Evolutionary conservation across 1,139 yeast genomes (phyloP).

Genomic region (Protomyces lactucae-debilis): DNA sequence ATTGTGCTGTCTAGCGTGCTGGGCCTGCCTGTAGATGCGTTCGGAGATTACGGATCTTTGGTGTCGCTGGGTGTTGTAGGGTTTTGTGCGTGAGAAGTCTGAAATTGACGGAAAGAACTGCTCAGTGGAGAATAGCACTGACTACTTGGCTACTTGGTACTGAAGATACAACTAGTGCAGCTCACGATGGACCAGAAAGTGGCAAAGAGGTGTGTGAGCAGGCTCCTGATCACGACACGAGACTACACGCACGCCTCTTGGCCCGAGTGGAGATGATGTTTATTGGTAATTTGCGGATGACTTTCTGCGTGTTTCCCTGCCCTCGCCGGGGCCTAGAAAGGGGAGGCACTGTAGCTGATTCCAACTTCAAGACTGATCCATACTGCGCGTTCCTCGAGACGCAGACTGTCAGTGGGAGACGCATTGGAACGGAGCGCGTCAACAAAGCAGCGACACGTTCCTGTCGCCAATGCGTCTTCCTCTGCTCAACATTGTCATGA

Average conservation of each 20-base stretch:
- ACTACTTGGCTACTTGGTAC: too few relatives aligned
- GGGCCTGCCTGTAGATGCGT: neutral
- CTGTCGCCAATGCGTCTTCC: neutral
- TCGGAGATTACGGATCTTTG: neutral
- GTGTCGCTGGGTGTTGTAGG: neutral
- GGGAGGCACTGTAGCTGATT: constrained; percentile 15
- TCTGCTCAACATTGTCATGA: too few relatives aligned
- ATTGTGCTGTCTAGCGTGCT: neutral
- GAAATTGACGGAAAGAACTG: neutral
- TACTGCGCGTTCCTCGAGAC: neutral
- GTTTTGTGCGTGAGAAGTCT: neutral
- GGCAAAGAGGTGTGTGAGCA: too few relatives aligned
- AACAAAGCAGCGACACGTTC: too few relatives aligned
- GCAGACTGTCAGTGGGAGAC: too few relatives aligned
- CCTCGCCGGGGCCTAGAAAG: constrained; percentile 22
- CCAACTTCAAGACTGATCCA: constrained; percentile 23
- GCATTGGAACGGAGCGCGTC: too few relatives aligned
- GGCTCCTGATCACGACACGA: too few relatives aligned
- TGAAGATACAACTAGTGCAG: too few relatives aligned
- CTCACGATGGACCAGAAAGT: too few relatives aligned
- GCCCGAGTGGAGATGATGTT: constrained; percentile 16
- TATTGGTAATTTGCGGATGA: constrained; percentile 27
- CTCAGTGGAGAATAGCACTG: neutral
- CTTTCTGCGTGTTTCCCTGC: neutral
- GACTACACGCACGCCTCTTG: too few relatives aligned